These are phyloP conservation scores for Alnus rubra DNA, from an alignment of 306 rosid species.

Conservation along the genomic window DNA sequence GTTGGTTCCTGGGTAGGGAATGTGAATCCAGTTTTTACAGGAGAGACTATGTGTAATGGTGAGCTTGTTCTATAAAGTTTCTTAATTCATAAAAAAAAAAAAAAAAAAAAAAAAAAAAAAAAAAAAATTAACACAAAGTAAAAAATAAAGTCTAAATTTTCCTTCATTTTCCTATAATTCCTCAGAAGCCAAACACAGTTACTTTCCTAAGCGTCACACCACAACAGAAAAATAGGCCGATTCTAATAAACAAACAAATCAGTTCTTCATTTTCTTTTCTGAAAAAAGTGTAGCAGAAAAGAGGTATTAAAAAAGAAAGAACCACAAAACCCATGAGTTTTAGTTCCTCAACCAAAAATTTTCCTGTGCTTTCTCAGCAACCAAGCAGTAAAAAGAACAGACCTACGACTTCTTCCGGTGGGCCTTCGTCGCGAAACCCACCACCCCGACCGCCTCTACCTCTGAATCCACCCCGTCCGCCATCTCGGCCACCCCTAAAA, in stretches of 20 bases:
- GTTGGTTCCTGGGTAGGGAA: too few species aligned
- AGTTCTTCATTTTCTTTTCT: neutral
- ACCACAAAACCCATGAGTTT: neutral
- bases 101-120: too few species aligned
- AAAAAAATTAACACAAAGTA: too few species aligned
- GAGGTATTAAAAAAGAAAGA: neutral
- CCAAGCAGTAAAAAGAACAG: conserved; percentile 20
- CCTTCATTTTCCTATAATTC: neutral
- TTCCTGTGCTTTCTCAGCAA: too few species aligned
- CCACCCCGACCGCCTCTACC: conserved; percentile 45
- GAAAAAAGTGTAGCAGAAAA: neutral
- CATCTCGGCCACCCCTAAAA: conserved; percentile 45
- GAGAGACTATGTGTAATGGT: too few species aligned
- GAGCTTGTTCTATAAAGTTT: too few species aligned
- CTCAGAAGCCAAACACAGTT: neutral
- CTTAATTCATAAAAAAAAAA: too few species aligned
- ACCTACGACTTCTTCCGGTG: conserved; percentile 92
- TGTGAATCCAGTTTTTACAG: too few species aligned
- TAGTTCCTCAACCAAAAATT: neutral
- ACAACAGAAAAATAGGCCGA: neutral
- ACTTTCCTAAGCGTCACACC: neutral
- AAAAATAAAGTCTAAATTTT: too few species aligned
- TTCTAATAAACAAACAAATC: neutral
- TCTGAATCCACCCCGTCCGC: conserved; percentile 43
- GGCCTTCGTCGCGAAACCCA: conserved; percentile 91